Evolutionary conservation across 257 asterid species (phyloP).

Genomic region (Henckelia pumila): DNA sequence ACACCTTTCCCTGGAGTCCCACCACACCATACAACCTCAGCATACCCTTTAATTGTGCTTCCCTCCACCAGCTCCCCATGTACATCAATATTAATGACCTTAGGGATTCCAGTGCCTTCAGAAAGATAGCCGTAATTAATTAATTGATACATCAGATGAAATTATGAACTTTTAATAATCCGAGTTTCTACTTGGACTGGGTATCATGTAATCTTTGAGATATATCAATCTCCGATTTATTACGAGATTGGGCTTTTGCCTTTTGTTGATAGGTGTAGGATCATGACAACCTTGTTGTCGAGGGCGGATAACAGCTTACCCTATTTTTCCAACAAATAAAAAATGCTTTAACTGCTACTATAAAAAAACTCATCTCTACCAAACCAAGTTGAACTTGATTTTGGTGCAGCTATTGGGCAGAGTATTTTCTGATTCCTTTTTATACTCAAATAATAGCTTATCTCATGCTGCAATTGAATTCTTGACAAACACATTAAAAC

Average conservation of each 20-base stretch:
- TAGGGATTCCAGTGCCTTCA: slow-evolving; percentile 88
- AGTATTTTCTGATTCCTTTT: neutral
- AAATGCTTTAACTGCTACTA: neutral
- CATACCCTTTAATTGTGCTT: slow-evolving; percentile 63
- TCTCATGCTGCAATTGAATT: slow-evolving; percentile 7
- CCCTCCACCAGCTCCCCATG: slow-evolving; percentile 90
- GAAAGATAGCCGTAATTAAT: slow-evolving; percentile 24
- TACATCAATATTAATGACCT: slow-evolving; percentile 77
- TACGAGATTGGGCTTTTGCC: no score
- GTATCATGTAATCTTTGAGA: no score
- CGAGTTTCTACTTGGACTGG: no score
- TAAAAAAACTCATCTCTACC: neutral
- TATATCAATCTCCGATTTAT: no score
- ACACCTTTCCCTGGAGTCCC: slow-evolving; percentile 95
- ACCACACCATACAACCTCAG: slow-evolving; percentile 97
- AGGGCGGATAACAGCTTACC: no score
- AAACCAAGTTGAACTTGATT: neutral
- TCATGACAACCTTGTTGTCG: no score
- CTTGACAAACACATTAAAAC: neutral
- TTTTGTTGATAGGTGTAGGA: no score
- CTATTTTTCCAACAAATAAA: neutral
- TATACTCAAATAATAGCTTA: neutral
- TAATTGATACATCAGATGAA: slow-evolving; percentile 9
- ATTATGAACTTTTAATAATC: slow-evolving; percentile 4
- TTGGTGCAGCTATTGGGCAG: slow-evolving; percentile 13